Base-by-base conservation (phyloP, 2,329 filamentous ascomycete species). In the Fusarium pseudograminearum region DNA sequence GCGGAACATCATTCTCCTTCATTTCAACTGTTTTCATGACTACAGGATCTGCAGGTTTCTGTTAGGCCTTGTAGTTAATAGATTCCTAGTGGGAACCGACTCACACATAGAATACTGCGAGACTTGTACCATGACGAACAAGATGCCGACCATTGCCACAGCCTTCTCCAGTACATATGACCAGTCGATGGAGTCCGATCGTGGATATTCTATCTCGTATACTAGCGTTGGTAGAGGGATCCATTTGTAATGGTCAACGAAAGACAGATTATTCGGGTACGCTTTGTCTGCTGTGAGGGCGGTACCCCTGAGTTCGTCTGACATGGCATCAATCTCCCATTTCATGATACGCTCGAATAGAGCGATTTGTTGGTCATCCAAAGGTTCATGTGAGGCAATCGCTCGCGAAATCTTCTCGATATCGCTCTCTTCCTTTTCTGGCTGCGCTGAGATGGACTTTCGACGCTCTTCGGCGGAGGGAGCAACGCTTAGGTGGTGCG, bases 121-220 rank as follows among this genome's bases (percentile, higher is more conserved):
- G 53, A 94, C 84, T 76, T 93, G 88, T 66, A 93, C 90, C 92
- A 94, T 94, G 66, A 93, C 88, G 73, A 90, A 89, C 40, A 94
- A 87, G 58, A 92, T 84, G 9, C 92, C 92, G 61, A 94, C 86
- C 18, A 89, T 90, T 3, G 92, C 92, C 2, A 84, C 83, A 3
- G 85, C 80, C 78, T 94, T 94, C 78, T 94, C 92, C 9, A 86
- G 84, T 6, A 93, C 90, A 74, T 94, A 94, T 69, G 82, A 83
- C 91, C 91, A 93, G 78, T 91, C 89, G 69, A 93, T 91, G 7
- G 78, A 82, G 20, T 92, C 87, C 7, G 84, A 83, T 44, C 91
- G 86, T 4, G 92, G 92, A 73, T 94, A 94, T 73, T 92, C 89
- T 45, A 92, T 85, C 76, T 95, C 92, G 77, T 94, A 95, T 16